Base-by-base conservation (phyloP, 306 rosid species). In the Rubus parviflorus region DNA sequence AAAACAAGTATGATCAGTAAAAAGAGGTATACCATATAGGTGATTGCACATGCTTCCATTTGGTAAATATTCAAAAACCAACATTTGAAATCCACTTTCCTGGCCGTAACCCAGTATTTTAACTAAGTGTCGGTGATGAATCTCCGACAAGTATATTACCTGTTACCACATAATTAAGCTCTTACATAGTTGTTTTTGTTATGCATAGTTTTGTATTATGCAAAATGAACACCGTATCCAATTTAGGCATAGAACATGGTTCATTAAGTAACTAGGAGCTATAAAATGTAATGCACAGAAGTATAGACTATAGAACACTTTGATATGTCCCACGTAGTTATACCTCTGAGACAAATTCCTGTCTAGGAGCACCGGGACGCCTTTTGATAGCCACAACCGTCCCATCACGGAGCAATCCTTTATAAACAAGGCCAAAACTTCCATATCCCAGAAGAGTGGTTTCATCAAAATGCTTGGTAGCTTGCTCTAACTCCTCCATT, bases 381-480 rank as follows among this genome's bases (percentile, higher is more conserved):
- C 76, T 69, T 83, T 86, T 86, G 80, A 86, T 73, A 56, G 83
- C 87, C 45, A 83, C 89, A 17, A 85, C 80, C 14, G 85, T 83
- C 20, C 89, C 89, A 58, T 86, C 89, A 51, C 63, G 64, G 53
- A 86, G 83, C 51, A 86, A 65, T 25, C 87, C 89, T 60, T 74
- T 83, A 48, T 83, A 86, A 72, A 86, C 89, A 12, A 79, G 79
- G n/a, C 89, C 89, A 52, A 86, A 86, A 45, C 85, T 77, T 77
- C 89, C 89, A 78, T 63, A 86, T 22, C 89, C 89, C 35, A 86
- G 75, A 20, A 83, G 83, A 70, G 58, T 83, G 68, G 79, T 80
- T 46, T 86, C 87, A 52, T 68, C 69, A 80, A 86, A 86, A 45
- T 81, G 72, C 53, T 74, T 86, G 11, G 89, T 86, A 54, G 85